A percentile compares a stretch with the other conserved stretches of the same genome.
Evolutionary conservation across 1,139 yeast species (phyloP).

Genomic region (Geotrichum bryndzae): DNA sequence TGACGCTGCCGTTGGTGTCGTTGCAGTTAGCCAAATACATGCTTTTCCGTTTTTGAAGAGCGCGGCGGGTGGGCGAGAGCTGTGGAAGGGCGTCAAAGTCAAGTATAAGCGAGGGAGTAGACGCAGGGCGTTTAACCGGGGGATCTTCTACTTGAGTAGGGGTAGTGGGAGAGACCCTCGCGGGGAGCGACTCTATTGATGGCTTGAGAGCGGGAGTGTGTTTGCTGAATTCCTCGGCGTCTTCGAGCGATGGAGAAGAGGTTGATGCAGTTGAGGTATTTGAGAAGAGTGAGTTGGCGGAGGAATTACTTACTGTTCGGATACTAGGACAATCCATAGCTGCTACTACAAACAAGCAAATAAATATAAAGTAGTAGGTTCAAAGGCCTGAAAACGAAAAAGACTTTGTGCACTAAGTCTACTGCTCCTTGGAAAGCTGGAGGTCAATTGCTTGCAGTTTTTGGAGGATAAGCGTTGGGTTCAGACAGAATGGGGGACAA

Average conservation of each 20-base stretch:
- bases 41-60: neutral
- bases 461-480: no score
- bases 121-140: neutral
- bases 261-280: neutral
- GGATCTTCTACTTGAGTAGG: neutral
- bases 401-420: neutral
- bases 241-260: neutral
- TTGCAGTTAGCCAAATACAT: neutral
- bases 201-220: neutral
- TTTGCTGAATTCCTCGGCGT: neutral
- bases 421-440: neutral
- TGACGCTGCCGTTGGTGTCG: neutral
- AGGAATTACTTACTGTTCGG: neutral
- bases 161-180: neutral
- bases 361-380: neutral
- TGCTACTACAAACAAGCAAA: neutral
- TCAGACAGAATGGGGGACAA: no score
- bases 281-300: neutral
- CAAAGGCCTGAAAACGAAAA: neutral
- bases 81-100: neutral
- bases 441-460: no score
- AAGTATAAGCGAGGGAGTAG: neutral
- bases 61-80: neutral
- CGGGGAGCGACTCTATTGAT: neutral
- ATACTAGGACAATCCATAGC: neutral